Base-by-base conservation (phyloP, 108 stramenopile genomes). In the Parietichytrium sp. region DNA sequence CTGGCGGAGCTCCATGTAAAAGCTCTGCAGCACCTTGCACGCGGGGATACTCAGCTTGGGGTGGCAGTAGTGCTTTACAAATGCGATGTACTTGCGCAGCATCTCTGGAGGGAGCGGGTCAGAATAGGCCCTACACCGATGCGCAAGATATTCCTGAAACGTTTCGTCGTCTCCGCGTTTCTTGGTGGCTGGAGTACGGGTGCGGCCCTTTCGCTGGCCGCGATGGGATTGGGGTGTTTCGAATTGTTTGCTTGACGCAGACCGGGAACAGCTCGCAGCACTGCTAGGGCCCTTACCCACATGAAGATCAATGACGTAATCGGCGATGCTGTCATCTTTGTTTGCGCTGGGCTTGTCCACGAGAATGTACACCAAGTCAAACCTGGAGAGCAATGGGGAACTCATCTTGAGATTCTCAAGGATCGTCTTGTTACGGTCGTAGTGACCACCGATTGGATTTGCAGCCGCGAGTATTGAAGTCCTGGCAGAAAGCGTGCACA, bases 381-480 rank as follows among this genome's bases (percentile, higher is more conserved):
- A 99, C 3, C 98, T 91, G 7, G 94, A 94, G 20, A 99, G 91
- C 48, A 99, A 86, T 6, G 98, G 96, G 29, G 95, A 88, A 20
- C 93, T 89, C 94, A 99, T 94, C 77, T 89, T 90, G 1, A 98
- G 79, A 86, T 98, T 98, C 82, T 97, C 97, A 0, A 92, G 91
- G 2, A 99, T 95, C 36, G 93, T 93, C 79, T 93, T 94, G 61
- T 88, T 84, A 86, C 95, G 89, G 80, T 96, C 91, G 87, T 98
- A 99, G 61, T 92, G 92, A 27, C 98, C 98, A 78, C 93, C 93
- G 78, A 93, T 93, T 18, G 98, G 98, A 86, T 99, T 99, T 12
- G 98, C 98, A 1, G 98, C 98, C 18, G 96, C 98, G 77, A 99
- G 88, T 47, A 99, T 90, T 77, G 94, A 93, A 83, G 95, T 96